Base-by-base conservation (phyloP, 179 eudicot genomes). In the Actinidia polygama region DNA sequence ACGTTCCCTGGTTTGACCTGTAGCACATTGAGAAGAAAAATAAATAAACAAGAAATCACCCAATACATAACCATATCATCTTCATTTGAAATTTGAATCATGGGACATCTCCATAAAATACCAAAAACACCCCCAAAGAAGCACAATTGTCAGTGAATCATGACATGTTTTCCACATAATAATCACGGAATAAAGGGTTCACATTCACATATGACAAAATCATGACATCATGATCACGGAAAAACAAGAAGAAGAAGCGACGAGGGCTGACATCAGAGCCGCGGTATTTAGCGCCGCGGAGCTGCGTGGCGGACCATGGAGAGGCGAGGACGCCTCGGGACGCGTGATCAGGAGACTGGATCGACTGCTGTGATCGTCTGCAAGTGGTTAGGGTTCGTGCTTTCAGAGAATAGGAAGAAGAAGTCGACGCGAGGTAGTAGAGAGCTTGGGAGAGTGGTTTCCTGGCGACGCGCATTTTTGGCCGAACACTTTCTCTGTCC, bases 1-100 rank as follows among this genome's bases (percentile, higher is more conserved):
- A 91, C 88, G 47, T 90, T 91, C 66, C 99, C 99, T 19, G 87
- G 84, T 75, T 93, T 90, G 66, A 95, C 93, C 98, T 95, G 90
- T 84, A 88, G 24, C 61, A 14, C 10, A 36, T 24, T 3, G 12
- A 67, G 9, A 0, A 2, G 23, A 10, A 1, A n/a, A 10, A 21
- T 1, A 51, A 18, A 50, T 23, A 30, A 49, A 14, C 8, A 23
- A 26, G n/a, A 4, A 46, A 12, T 3, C 16, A 58, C 55, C 10
- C 36, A 44, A 74, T 74, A 26, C 12, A 49, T 2, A 50, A 3
- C 19, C 40, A 50, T 12, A 74, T 50, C 9, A 12, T n/a, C 15
- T 70, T 23, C 44, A 70, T 1, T 70, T 70, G 75, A 70, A 0
- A 70, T 70, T 70, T 18, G 53, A 68, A 68, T 14, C 49, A 70